phyloP scores from a whole-genome alignment of 805 yeast species.

The Candida cerambycidarum region DNA sequence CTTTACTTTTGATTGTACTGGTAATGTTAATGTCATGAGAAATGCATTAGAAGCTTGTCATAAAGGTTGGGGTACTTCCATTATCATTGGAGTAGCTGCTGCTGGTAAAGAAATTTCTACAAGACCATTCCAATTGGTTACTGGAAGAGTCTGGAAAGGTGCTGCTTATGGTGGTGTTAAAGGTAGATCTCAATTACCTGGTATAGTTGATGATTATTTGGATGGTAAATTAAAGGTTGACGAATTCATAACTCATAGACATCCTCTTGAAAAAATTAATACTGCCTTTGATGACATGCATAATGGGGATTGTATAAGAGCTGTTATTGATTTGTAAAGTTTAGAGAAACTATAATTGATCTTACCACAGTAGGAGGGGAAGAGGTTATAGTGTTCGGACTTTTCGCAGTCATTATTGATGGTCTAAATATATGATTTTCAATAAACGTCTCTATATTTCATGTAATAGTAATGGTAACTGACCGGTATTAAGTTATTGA shows the following conservation, averaged over 20 bases:
- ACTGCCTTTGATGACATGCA: conserved; percentile 94
- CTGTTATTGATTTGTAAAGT: conserved; percentile 60
- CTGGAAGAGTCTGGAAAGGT: conserved; percentile 99
- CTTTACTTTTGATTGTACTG: conserved; percentile 96
- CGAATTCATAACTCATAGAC: conserved; percentile 93
- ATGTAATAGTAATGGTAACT: too few species aligned
- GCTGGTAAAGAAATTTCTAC: conserved; percentile 97
- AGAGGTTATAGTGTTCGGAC: not conserved
- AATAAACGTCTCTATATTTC: not conserved
- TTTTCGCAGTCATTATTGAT: conserved; percentile 2
- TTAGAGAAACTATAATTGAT: not conserved
- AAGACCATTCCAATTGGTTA: conserved; percentile 97
- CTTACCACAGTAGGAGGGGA: not conserved
- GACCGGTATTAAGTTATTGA: too few species aligned
- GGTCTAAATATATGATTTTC: not conserved
- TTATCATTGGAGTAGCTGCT: conserved; percentile 97
- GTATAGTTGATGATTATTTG: conserved; percentile 81
- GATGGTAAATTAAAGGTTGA: conserved; percentile 82
- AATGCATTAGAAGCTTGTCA: conserved; percentile 95
- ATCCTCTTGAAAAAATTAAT: conserved; percentile 74
- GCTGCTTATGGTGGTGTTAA: conserved; percentile 99
- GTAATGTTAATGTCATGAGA: conserved; percentile 94
- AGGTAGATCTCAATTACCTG: conserved; percentile 95
- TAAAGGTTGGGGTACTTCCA: conserved; percentile 98
- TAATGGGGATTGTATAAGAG: conserved; percentile 89